Base-by-base conservation (phyloP, 1,284 basidiomycete species). In the Austroboletus novae-zelandiae region DNA sequence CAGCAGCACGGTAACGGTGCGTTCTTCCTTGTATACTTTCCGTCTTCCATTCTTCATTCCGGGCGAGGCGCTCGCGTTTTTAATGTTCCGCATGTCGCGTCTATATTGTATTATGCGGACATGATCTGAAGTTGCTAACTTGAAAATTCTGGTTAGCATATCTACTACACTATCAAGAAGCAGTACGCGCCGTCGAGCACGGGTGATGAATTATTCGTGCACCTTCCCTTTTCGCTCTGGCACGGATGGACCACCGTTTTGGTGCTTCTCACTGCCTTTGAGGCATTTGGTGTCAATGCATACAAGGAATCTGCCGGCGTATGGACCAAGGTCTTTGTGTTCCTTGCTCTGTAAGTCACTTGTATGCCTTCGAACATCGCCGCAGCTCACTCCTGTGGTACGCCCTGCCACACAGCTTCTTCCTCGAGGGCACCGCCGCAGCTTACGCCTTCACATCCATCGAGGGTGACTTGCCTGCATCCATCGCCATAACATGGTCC, bases 231-330 rank as follows among this genome's bases (percentile, higher is more conserved):
- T 79, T 94, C 91, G 9, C 82, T 95, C 49, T 97, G 89, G 75
- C 94, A 97, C 66, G 94, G 94, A 45, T 96, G 94, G 89, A 93
- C 91, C 14, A 94, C 92, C 44, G 88, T 97, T 46, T 82, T 97
- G 51, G 89, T 96, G 58, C 78, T 97, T 55, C 74, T 97, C 54
- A 89, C 91, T 42, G 87, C 81, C 4, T 97, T 98, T 68, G 87
- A 94, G 67, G 94, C 93, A 0, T 96, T 96, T 62, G 94, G 94
- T 57, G 83, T 86, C 53, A 80, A 94, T 67, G 83, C 89, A 0
- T 63, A 76, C 58, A 70, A 68, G 44, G 75, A 88, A 58, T 70
- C 70, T 39, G 84, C 92, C 1, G 93, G 93, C 25, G 72, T 94
- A 52, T 92, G 91, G 84, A 96, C 93, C 66, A 94, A 96, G 68